phyloP scores from a whole-genome alignment of 192 early-diverging fungal genomes.

The Coemansia sp. region DNA sequence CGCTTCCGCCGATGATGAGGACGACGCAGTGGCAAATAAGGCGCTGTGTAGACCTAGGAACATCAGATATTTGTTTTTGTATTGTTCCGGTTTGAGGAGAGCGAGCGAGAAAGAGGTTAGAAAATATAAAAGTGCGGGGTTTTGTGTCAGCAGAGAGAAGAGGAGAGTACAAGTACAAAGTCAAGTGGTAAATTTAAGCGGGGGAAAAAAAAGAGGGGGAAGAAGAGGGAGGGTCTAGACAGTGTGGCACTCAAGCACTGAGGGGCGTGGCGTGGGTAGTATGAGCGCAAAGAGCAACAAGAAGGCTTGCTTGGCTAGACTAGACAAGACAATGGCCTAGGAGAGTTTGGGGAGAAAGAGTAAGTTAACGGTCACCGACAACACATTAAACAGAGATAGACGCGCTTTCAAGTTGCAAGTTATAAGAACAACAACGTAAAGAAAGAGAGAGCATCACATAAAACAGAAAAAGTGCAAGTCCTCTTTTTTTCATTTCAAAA shows the following conservation, averaged over 20 bases:
- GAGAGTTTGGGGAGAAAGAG: not conserved
- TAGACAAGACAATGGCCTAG: slow-evolving; percentile 5
- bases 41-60: slow-evolving; percentile 55
- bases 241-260: slow-evolving; percentile 5
- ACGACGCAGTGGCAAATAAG: slow-evolving; percentile 38
- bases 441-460: slow-evolving; percentile 5
- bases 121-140: not conserved
- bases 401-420: slow-evolving; percentile 5
- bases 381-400: slow-evolving; percentile 6
- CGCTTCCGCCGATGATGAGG: slow-evolving; percentile 10
- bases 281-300: slow-evolving; percentile 1
- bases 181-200: not conserved
- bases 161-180: slow-evolving; percentile 8
- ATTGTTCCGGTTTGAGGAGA: not conserved
- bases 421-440: not conserved
- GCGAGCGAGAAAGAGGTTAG: not conserved
- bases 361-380: slow-evolving; percentile 2
- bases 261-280: slow-evolving; percentile 10
- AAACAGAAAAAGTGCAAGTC: not conserved
- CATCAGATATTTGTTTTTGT: slow-evolving; percentile 12
- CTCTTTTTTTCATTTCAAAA: slow-evolving; percentile 9
- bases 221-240: not conserved
- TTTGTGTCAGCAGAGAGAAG: not conserved
- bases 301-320: not conserved
- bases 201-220: not conserved